Conservation (phyloP, 2,329 filamentous ascomycete genomes). For the Penicillium sp. region DNA sequence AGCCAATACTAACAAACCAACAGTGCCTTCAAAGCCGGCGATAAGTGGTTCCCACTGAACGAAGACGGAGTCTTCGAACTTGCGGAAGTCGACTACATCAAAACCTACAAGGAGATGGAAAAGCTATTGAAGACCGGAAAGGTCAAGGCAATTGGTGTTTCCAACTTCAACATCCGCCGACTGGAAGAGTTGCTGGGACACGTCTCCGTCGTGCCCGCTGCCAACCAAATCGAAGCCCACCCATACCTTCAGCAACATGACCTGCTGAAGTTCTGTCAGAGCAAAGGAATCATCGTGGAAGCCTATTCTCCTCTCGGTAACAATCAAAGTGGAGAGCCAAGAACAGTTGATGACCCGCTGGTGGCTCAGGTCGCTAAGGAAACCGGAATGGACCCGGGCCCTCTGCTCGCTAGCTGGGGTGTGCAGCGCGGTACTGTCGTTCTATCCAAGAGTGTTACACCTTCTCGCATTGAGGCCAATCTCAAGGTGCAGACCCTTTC, state of each 20-base stretch:
- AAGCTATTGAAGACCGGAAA: slow-evolving; percentile 34
- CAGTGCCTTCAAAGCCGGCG: slow-evolving; percentile 39
- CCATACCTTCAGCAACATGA: slow-evolving; percentile 43
- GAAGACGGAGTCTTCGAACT: slow-evolving; percentile 36
- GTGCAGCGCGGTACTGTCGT: slow-evolving; percentile 56
- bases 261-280: slow-evolving; percentile 54
- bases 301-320: slow-evolving; percentile 56
- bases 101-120: slow-evolving; percentile 50
- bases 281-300: slow-evolving; percentile 56
- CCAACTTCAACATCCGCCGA: slow-evolving; percentile 61
- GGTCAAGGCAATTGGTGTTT: slow-evolving; percentile 46
- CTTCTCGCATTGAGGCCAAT: slow-evolving; percentile 50
- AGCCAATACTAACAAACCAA: slow-evolving; percentile 35
- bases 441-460: slow-evolving; percentile 45
- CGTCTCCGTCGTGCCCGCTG: slow-evolving; percentile 55
- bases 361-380: slow-evolving; percentile 62
- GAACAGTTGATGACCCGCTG: slow-evolving; percentile 59
- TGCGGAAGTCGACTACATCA: slow-evolving; percentile 64
- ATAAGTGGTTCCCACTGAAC: slow-evolving; percentile 41
- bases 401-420: slow-evolving; percentile 56
- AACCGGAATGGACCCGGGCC: slow-evolving; percentile 56
- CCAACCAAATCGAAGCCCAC: slow-evolving; percentile 28
- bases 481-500: slow-evolving; percentile 34
- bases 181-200: slow-evolving; percentile 70
- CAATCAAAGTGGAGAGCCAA: slow-evolving; percentile 47